Percentiles rank a stretch among this genome's conserved stretches.
Evolutionary conservation across 371 early-diverging fungal genomes (phyloP).

Genomic region (Apophysomyces elegans): DNA sequence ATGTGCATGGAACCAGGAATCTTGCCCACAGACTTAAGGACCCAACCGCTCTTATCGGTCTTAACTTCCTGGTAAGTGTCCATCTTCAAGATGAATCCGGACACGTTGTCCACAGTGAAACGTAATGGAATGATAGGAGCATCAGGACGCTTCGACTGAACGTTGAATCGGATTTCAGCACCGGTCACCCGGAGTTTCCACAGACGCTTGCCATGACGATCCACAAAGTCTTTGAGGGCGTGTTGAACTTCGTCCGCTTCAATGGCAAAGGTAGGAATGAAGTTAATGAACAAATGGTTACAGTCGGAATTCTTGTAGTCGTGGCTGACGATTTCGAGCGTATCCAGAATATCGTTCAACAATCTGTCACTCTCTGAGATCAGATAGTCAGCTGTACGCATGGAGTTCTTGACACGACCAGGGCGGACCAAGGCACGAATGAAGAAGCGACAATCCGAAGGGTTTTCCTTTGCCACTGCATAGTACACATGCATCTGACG

Average conservation of each 20-base stretch:
- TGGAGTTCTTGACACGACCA: slow-evolving; percentile 75
- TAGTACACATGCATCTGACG: slow-evolving; percentile 96
- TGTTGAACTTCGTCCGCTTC: slow-evolving; percentile 84
- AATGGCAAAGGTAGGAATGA: slow-evolving; percentile 93
- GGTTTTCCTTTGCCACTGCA: slow-evolving; percentile 92
- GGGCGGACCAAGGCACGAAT: slow-evolving; percentile 97
- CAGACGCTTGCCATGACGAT: slow-evolving; percentile 93
- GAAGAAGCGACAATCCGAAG: slow-evolving; percentile 95
- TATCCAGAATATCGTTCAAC: slow-evolving; percentile 91
- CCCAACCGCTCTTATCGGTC: slow-evolving; percentile 72
- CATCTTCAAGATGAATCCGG: slow-evolving; percentile 90
- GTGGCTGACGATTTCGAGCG: slow-evolving; percentile 89
- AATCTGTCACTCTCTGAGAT: slow-evolving; percentile 93
- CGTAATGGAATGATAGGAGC: slow-evolving; percentile 85
- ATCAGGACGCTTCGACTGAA: slow-evolving; percentile 68
- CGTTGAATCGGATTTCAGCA: slow-evolving; percentile 93
- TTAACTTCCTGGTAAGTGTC: slow-evolving; percentile 92
- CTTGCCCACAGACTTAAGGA: slow-evolving; percentile 73
- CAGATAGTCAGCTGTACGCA: slow-evolving; percentile 91
- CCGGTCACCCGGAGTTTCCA: slow-evolving; percentile 94
- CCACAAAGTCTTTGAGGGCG: slow-evolving; percentile 88
- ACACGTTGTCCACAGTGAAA: slow-evolving; percentile 89
- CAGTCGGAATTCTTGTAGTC: slow-evolving; percentile 94
- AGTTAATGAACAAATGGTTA: slow-evolving; percentile 98
- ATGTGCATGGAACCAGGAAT: slow-evolving; percentile 85